These are phyloP conservation scores for Salicornia ramosissima DNA, from an alignment of 148 eudicot genomes.

Conservation along the genomic window DNA sequence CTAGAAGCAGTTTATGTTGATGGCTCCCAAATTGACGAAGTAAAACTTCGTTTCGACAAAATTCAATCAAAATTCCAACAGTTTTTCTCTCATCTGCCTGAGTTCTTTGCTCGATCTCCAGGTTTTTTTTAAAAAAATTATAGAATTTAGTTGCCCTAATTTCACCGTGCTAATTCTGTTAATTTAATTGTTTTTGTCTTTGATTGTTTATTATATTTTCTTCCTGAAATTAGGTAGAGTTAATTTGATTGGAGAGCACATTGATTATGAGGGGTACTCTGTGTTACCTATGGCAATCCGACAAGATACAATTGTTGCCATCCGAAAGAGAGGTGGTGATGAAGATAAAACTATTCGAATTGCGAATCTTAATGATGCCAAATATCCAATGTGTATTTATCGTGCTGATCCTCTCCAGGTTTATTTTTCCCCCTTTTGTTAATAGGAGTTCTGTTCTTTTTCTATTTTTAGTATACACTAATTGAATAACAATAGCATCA, in stretches of 20 bases:
- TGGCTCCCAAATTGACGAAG: slow-evolving; percentile 73
- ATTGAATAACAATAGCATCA: too few species aligned
- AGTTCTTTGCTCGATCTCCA: slow-evolving; percentile 80
- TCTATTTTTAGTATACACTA: too few species aligned
- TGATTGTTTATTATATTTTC: not conserved
- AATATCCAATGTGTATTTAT: slow-evolving; percentile 71
- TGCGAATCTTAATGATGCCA: slow-evolving; percentile 66
- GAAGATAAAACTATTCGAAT: slow-evolving; percentile 51
- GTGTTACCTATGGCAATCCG: slow-evolving; percentile 88
- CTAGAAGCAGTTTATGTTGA: slow-evolving; percentile 61
- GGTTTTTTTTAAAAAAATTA: too few species aligned
- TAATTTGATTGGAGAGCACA: slow-evolving; percentile 96
- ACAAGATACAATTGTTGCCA: slow-evolving; percentile 84
- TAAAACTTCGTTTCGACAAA: slow-evolving; percentile 51
- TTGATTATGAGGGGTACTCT: slow-evolving; percentile 93
- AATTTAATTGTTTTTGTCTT: too few species aligned
- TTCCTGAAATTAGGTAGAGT: slow-evolving; percentile 55
- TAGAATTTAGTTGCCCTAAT: too few species aligned
- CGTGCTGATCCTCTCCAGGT: slow-evolving; percentile 87
- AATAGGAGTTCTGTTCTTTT: not conserved
- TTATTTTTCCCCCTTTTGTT: not conserved
- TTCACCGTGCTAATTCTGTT: not conserved
- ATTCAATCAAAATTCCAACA: slow-evolving; percentile 64
- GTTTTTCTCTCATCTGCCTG: slow-evolving; percentile 55
- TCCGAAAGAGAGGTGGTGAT: slow-evolving; percentile 41